These are phyloP conservation scores for Orbilia quercus DNA, from an alignment of 2,329 filamentous ascomycete genomes.

Conservation along the genomic window DNA sequence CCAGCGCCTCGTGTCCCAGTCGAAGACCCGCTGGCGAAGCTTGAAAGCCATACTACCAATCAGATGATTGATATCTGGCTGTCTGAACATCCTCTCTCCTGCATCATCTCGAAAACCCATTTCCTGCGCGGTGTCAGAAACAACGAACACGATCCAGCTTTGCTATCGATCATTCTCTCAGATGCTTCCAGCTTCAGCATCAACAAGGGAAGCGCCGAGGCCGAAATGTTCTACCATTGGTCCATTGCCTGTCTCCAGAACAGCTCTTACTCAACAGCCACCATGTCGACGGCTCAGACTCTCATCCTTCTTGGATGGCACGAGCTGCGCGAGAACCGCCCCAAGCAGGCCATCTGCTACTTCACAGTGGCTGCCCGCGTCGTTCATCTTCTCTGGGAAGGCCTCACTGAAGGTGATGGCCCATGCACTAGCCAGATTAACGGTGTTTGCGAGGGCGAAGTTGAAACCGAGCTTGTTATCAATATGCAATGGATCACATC, in stretches of 20 bases:
- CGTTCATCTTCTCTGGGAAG: constrained; percentile 48
- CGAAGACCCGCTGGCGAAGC: constrained; percentile 40
- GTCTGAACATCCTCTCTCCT: constrained; percentile 56
- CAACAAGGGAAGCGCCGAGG: constrained; percentile 41
- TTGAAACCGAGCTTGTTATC: constrained; percentile 56
- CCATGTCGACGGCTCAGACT: constrained; percentile 55
- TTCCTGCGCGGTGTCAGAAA: constrained; percentile 55
- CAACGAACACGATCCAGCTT: constrained; percentile 49
- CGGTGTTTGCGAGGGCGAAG: constrained; percentile 56
- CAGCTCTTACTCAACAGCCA: constrained; percentile 41
- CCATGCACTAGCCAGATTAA: constrained; percentile 57
- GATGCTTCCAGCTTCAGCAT: constrained; percentile 54
- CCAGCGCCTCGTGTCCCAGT: constrained; percentile 44
- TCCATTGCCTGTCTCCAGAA: constrained; percentile 49
- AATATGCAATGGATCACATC: constrained; percentile 57
- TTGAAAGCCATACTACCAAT: constrained; percentile 47
- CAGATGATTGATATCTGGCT: constrained; percentile 58
- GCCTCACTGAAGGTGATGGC: constrained; percentile 49
- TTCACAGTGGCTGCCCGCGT: constrained; percentile 53
- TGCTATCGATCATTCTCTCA: constrained; percentile 56
- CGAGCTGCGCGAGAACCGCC: constrained; percentile 54
- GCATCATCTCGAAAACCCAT: constrained; percentile 57
- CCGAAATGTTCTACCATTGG: constrained; percentile 55
- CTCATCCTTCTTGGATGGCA: constrained; percentile 57
- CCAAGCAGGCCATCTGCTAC: constrained; percentile 56